These are phyloP conservation scores for Suhomyces bokatorum DNA, from an alignment of 1,139 yeast genomes.

Conservation along the genomic window DNA sequence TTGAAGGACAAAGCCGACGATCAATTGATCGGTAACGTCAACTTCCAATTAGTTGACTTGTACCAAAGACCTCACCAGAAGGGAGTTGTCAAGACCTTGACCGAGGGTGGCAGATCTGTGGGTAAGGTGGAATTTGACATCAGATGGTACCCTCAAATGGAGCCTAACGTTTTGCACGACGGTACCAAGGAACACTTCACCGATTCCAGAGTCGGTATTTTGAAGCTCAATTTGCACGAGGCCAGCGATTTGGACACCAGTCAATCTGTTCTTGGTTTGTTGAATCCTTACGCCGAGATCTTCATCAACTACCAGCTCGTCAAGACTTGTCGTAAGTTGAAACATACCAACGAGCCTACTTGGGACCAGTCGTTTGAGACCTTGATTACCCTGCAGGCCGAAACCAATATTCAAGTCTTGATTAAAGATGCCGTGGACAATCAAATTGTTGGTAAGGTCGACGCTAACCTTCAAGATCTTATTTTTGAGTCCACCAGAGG, in stretches of 20 bases:
- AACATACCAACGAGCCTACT: constrained; percentile 67
- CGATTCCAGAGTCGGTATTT: constrained; percentile 68
- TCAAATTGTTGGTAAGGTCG: constrained; percentile 52
- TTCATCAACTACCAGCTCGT: constrained; percentile 56
- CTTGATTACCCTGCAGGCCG: constrained; percentile 59
- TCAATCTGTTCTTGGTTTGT: constrained; percentile 63
- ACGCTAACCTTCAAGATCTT: constrained; percentile 55
- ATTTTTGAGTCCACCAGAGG: constrained; percentile 55
- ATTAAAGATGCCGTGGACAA: constrained; percentile 58
- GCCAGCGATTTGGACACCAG: constrained; percentile 70
- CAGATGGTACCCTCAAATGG: constrained; percentile 61
- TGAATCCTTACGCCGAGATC: constrained; percentile 72
- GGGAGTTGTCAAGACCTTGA: constrained; percentile 36
- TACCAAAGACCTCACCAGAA: constrained; percentile 50
- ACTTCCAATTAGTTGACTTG: constrained; percentile 57
- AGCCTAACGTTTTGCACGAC: constrained; percentile 48
- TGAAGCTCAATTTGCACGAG: constrained; percentile 69
- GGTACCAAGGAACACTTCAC: constrained; percentile 50
- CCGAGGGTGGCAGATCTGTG: constrained; percentile 56
- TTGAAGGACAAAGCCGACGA: constrained; percentile 53
- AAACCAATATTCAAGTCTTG: constrained; percentile 52
- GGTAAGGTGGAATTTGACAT: constrained; percentile 64
- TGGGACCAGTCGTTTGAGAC: constrained; percentile 67
- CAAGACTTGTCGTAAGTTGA: constrained; percentile 58
- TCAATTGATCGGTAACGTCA: constrained; percentile 55